A percentile compares a stretch with the other conserved stretches of the same genome.
phyloP scores from a whole-genome alignment of 2,329 filamentous ascomycete genomes.

The Colletotrichum spaethianum region DNA sequence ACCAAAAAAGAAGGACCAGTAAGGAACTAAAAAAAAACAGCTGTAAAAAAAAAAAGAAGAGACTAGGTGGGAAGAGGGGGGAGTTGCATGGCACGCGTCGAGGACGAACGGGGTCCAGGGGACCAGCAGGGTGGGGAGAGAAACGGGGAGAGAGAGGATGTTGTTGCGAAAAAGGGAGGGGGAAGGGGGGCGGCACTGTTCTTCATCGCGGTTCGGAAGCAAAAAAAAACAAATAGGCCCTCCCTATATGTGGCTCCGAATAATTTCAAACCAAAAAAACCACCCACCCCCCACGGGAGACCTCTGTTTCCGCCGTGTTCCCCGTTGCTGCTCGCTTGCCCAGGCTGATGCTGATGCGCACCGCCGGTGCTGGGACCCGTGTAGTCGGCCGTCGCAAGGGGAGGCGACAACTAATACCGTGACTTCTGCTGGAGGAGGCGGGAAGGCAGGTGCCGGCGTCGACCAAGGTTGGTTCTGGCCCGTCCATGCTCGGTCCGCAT shows the following conservation, averaged over 20 bases:
- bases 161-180: no score
- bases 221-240: neutral
- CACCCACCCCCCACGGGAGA: no score
- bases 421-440: neutral
- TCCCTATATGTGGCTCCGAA: neutral
- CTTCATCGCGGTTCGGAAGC: no score
- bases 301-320: no score
- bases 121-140: neutral
- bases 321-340: no score
- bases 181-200: no score
- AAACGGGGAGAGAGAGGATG: no score
- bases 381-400: neutral
- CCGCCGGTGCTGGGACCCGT: no score
- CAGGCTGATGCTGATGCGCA: neutral
- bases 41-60: neutral
- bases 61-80: neutral
- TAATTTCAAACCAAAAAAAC: neutral
- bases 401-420: neutral
- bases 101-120: neutral
- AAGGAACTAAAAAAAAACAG: neutral
- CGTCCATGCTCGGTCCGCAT: neutral
- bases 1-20: neutral
- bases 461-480: neutral
- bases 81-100: neutral
- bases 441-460: neutral